These are phyloP conservation scores for Eucalyptus tenuipes DNA, from an alignment of 345 rosid species.

Conservation along the genomic window DNA sequence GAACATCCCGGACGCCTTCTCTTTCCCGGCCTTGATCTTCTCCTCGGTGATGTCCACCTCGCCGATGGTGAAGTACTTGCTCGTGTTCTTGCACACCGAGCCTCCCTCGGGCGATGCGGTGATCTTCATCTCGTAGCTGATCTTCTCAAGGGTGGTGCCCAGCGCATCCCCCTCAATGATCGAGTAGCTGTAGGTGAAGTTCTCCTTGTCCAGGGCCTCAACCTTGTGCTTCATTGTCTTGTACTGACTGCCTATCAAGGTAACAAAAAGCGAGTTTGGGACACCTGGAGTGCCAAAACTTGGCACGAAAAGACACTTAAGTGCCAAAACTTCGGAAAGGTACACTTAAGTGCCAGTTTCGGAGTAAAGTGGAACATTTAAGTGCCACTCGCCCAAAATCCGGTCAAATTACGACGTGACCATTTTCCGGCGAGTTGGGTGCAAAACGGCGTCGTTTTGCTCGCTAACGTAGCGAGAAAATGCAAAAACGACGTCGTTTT, in stretches of 20 bases:
- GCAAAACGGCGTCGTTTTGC: too few relatives aligned
- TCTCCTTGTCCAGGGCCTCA: constrained; percentile 8
- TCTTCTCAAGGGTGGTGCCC: not conserved
- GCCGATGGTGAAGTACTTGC: constrained; percentile 4
- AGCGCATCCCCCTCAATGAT: constrained; percentile 10
- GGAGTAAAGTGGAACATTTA: too few relatives aligned
- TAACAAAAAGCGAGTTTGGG: too few relatives aligned
- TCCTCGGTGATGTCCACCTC: not conserved
- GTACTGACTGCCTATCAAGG: not conserved
- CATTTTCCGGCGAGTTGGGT: too few relatives aligned
- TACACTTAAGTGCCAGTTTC: too few relatives aligned
- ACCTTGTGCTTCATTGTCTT: constrained; percentile 14
- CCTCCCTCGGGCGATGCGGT: constrained; percentile 1
- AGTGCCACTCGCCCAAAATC: too few relatives aligned
- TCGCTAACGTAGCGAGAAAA: too few relatives aligned
- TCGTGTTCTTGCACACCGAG: constrained; percentile 1
- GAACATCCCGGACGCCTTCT: not conserved
- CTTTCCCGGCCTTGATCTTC: constrained; percentile 1
- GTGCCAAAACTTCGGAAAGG: too few relatives aligned
- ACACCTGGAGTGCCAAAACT: too few relatives aligned
- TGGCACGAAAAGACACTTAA: too few relatives aligned
- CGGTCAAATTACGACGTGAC: too few relatives aligned
- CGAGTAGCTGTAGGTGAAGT: not conserved
- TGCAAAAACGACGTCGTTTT: too few relatives aligned
- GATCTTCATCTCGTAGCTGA: constrained; percentile 1